Conservation (phyloP, 495 filamentous ascomycete species). For the Neurospora discreta region DNA sequence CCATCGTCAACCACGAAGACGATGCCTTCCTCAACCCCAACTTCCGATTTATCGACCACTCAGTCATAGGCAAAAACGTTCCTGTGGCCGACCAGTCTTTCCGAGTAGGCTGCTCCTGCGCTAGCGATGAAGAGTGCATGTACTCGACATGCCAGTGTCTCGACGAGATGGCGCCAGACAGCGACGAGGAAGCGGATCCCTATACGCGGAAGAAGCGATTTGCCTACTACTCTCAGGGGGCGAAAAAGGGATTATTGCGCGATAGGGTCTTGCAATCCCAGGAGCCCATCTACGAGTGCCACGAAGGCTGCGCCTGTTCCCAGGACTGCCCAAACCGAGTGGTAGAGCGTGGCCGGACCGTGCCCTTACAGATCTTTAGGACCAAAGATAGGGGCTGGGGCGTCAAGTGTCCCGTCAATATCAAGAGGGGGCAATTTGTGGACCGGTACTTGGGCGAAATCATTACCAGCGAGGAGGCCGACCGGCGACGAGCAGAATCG, state of each 20-base stretch:
- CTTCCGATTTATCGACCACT: constrained; percentile 44
- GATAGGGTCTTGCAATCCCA: constrained; percentile 37
- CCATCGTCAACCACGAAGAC: constrained; percentile 36
- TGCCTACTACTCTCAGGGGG: constrained; percentile 34
- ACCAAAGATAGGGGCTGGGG: constrained; percentile 75
- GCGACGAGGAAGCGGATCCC: constrained; percentile 16
- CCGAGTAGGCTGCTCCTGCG: constrained; percentile 43
- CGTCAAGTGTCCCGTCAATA: constrained; percentile 53
- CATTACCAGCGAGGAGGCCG: constrained; percentile 60
- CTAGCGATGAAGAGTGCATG: constrained; percentile 34
- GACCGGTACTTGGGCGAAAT: constrained; percentile 86
- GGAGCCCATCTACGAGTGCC: constrained; percentile 78
- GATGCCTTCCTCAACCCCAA: constrained; percentile 28
- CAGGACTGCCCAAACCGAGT: constrained; percentile 64
- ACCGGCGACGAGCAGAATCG: constrained; percentile 46
- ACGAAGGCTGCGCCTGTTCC: constrained; percentile 55
- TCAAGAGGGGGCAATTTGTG: constrained; percentile 74
- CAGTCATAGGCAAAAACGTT: constrained; percentile 33
- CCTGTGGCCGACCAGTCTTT: constrained; percentile 36
- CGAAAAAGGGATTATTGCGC: constrained; percentile 31
- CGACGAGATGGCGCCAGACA: constrained; percentile 34
- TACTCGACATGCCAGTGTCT: constrained; percentile 40
- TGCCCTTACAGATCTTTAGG: constrained; percentile 74
- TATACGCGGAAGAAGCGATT: constrained; percentile 19
- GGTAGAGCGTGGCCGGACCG: constrained; percentile 63